Evolutionary conservation across 176 grass and related monocot genomes (phyloP).

Genomic region (Triticum monococcum): DNA sequence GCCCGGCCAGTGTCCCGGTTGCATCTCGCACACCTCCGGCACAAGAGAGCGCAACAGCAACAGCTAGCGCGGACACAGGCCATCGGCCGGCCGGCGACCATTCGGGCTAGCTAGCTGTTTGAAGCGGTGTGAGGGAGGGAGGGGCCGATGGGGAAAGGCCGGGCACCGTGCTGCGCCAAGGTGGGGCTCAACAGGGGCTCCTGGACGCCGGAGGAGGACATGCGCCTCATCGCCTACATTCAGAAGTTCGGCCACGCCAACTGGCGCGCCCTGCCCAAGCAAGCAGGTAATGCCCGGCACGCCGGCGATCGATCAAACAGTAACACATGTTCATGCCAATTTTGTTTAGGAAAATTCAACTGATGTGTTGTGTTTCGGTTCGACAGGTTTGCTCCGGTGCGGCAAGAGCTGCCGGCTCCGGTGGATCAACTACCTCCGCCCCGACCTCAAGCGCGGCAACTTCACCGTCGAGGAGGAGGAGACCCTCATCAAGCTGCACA

Average conservation of each 20-base stretch:
- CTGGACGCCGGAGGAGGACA: slow-evolving; percentile 83
- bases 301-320: background rate
- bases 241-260: slow-evolving; percentile 74
- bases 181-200: slow-evolving; percentile 88
- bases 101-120: background rate
- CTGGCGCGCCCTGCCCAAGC: slow-evolving; percentile 87
- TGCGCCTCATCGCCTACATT: slow-evolving; percentile 72
- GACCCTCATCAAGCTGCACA: slow-evolving; percentile 70
- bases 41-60: background rate
- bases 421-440: slow-evolving; percentile 97
- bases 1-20: slow-evolving; percentile 11
- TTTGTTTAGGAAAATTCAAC: background rate
- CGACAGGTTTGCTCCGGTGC: slow-evolving; percentile 73
- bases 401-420: slow-evolving; percentile 93
- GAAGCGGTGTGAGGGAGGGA: background rate
- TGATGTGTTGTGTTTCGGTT: background rate
- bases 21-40: slow-evolving; percentile 16
- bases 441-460: slow-evolving; percentile 90
- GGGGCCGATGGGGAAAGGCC: slow-evolving; percentile 56
- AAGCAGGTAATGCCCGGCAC: slow-evolving; percentile 45
- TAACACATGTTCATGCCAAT: background rate
- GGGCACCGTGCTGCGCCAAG: slow-evolving; percentile 90
- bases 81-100: background rate
- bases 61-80: background rate
- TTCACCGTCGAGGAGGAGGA: slow-evolving; percentile 80